A percentile compares a stretch with the other conserved stretches of the same genome.
These are phyloP conservation scores for Schizothecium vesticola DNA, from an alignment of 495 filamentous ascomycete genomes.

Conservation along the genomic window DNA sequence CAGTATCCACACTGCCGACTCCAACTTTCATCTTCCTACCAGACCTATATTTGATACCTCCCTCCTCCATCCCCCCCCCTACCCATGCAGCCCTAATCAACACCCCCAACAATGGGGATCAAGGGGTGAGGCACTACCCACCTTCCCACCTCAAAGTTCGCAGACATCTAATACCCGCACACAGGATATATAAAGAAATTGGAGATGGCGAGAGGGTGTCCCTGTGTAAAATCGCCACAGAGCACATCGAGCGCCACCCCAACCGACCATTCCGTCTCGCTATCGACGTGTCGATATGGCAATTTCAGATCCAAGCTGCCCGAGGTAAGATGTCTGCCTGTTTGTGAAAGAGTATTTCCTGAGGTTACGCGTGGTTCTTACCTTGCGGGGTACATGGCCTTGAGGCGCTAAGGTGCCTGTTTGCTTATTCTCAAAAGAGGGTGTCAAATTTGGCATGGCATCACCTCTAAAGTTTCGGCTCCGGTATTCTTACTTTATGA, in stretches of 20 bases:
- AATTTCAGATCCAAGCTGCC: constrained; percentile 85
- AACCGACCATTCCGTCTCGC: constrained; percentile 76
- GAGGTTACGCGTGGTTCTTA: no score
- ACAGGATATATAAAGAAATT: constrained; percentile 83
- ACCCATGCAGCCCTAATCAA: background rate
- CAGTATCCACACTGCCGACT: background rate
- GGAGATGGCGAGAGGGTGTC: constrained; percentile 74
- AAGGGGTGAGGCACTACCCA: constrained; percentile 43
- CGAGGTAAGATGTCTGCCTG: constrained; percentile 45
- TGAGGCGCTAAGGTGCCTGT: no score
- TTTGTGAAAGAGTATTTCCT: no score
- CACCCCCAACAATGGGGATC: constrained; percentile 49
- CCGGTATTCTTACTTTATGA: no score
- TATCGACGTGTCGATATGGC: constrained; percentile 96
- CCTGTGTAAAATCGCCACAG: constrained; percentile 73
- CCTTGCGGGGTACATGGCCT: no score
- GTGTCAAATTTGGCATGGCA: no score
- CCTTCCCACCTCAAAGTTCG: background rate
- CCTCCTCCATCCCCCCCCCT: background rate
- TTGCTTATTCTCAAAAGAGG: no score
- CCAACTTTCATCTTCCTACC: no score
- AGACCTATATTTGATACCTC: background rate
- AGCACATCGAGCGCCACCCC: constrained; percentile 59
- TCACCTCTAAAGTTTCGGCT: no score
- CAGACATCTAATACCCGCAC: background rate